Conservation (phyloP, 257 asterid species). For the Haberlea rhodopensis region DNA sequence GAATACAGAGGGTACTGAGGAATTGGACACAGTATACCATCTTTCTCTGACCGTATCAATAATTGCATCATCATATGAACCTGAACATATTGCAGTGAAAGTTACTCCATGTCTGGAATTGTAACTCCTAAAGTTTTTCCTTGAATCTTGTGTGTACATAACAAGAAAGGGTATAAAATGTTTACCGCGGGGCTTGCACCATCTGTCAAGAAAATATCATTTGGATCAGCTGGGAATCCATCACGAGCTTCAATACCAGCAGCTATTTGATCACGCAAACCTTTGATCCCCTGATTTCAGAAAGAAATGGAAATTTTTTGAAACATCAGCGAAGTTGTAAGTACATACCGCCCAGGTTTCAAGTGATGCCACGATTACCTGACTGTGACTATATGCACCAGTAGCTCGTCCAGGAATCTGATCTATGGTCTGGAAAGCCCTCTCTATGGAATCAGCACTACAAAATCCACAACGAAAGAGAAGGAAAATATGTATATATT, state of each 20-base stretch:
- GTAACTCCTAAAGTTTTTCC: neutral
- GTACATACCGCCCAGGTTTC: constrained; percentile 1
- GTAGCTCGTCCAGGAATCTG: constrained; percentile 99
- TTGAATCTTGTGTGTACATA: neutral
- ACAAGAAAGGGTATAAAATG: constrained; percentile 3
- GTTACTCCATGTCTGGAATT: constrained; percentile 12
- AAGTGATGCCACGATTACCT: constrained; percentile 44
- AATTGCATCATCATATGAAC: constrained; percentile 99
- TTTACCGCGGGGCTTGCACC: constrained; percentile 99
- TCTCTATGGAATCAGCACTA: constrained; percentile 91
- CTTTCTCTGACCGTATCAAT: constrained; percentile 69
- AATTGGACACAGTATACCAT: constrained; percentile 95
- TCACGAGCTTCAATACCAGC: constrained; percentile 97
- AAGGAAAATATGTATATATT: constrained; percentile 13
- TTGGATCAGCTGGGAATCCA: constrained; percentile 88
- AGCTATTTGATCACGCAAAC: constrained; percentile 90
- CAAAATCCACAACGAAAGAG: constrained; percentile 18
- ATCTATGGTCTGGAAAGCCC: constrained; percentile 86
- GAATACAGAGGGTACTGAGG: constrained; percentile 96
- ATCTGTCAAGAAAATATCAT: constrained; percentile 95
- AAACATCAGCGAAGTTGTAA: neutral
- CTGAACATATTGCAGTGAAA: constrained; percentile 34
- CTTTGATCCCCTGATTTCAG: constrained; percentile 76
- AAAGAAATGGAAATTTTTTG: neutral
- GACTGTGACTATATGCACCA: constrained; percentile 99